phyloP scores from a whole-genome alignment of 73 alveolate genomes.

The Stentor coeruleus region DNA sequence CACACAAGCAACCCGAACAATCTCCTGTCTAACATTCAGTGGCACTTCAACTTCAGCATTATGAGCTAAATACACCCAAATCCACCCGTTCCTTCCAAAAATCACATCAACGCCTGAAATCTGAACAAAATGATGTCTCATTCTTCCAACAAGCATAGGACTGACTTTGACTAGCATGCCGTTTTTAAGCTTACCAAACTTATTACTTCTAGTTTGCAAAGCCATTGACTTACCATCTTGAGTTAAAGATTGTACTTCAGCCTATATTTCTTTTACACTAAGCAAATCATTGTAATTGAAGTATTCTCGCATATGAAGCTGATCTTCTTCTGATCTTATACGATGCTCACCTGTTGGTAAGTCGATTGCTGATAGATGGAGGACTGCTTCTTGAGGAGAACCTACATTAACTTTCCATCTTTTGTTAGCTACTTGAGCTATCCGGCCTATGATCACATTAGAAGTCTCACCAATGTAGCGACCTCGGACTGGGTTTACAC shows the following conservation, averaged over 20 bases:
- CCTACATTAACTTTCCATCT: constrained; percentile 54
- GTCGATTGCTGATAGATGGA: constrained; percentile 47
- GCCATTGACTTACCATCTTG: constrained; percentile 45
- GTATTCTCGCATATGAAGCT: constrained; percentile 50
- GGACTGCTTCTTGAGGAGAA: constrained; percentile 47
- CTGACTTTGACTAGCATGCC: constrained; percentile 37
- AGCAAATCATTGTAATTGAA: constrained; percentile 41
- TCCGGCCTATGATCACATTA: constrained; percentile 49
- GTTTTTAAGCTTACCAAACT: constrained; percentile 52
- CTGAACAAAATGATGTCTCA: constrained; percentile 34
- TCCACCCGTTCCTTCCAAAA: constrained; percentile 40
- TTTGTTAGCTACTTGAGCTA: constrained; percentile 43
- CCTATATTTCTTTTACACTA: constrained; percentile 45
- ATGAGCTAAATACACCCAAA: constrained; percentile 14
- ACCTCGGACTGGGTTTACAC: constrained; percentile 38
- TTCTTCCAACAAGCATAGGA: constrained; percentile 33
- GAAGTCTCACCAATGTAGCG: constrained; percentile 44
- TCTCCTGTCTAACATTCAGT: neutral
- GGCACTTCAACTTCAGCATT: constrained; percentile 12
- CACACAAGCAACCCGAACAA: neutral
- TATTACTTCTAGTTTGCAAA: constrained; percentile 48
- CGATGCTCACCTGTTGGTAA: constrained; percentile 47
- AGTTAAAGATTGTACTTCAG: constrained; percentile 27
- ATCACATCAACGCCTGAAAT: constrained; percentile 32
- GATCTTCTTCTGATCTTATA: constrained; percentile 53